Base-by-base conservation (phyloP, 768 basidiomycete species). In the Russula dissimulans region DNA sequence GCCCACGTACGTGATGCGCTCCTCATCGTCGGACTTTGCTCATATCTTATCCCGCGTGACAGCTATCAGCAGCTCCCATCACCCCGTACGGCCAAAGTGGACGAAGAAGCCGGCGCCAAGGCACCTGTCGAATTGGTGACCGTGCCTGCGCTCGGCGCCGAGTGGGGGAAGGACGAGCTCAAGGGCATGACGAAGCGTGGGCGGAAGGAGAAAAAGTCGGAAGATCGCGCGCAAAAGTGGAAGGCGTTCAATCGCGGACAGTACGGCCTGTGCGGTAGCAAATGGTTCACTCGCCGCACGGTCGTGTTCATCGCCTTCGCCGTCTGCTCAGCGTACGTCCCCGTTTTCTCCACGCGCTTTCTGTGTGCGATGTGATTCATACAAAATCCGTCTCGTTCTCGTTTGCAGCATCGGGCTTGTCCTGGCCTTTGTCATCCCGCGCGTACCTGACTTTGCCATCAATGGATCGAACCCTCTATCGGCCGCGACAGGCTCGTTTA, bases 101-200 rank as follows among this genome's bases (percentile, higher is more conserved):
- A 79, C 31, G 76, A 76, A 11, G 77, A 77, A 12, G 68, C 70
- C 47, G 54, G 22, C 22, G 22, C 72, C 17, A 57, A 67, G 4
- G 76, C 76, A 10, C 83, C 81, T 3, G 89, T 93, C 26, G 94
- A 97, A 72, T 78, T 95, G 71, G 87, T 95, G 46, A 95, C 94
- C 0, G 91, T 97, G 0, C 94, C 94, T 3, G 89, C 89, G 2
- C 78, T 97, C 3, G 94, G 94, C 18, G 76, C 94, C 0, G 94
- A 97, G 74, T 97, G 94, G 94, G 80, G 80, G 29, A 83, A 84
- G 52, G 75, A 79, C 18, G 94, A 97, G 70, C 73, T 97, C 71
- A 80, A 79, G 50, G 79, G 80, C 41, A 87, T 91, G 81, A 88
- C 87, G 1, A 87, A 85, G 67, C 74, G 83, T 2, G 89, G 82